Evolutionary conservation across 495 filamentous ascomycete genomes (phyloP).

Genomic region (Friedmanniomyces endolithicus): DNA sequence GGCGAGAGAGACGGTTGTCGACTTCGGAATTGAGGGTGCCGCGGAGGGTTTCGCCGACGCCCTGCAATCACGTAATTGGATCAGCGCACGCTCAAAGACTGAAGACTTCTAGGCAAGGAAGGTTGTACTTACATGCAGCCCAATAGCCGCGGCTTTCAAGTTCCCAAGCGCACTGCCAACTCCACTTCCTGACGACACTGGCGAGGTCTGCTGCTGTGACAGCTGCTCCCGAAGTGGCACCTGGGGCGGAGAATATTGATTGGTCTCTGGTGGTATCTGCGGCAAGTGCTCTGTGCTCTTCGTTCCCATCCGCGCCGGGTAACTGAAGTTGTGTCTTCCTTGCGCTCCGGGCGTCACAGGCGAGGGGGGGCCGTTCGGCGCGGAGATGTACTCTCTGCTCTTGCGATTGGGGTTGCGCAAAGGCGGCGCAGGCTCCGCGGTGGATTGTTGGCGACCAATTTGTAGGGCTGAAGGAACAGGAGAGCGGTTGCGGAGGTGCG

Average conservation of each 20-base stretch:
- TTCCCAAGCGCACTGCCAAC: neutral
- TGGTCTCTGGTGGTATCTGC: neutral
- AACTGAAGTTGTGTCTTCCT: conserved; percentile 9
- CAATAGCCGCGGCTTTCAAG: conserved; percentile 8
- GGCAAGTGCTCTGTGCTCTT: neutral
- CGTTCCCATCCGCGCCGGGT: neutral
- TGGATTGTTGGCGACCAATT: neutral
- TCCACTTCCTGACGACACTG: neutral
- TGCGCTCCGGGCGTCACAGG: neutral
- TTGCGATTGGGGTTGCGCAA: conserved; percentile 1
- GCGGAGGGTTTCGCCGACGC: conserved; percentile 14
- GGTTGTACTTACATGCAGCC: conserved; percentile 3
- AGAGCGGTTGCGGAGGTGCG: neutral
- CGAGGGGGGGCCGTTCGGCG: neutral
- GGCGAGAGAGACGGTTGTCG: neutral
- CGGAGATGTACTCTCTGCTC: neutral
- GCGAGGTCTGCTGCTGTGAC: neutral
- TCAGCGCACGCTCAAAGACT: neutral
- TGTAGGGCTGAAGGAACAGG: neutral
- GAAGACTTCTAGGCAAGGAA: too few relatives aligned
- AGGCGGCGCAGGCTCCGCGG: neutral
- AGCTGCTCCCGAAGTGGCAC: neutral
- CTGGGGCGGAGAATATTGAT: neutral
- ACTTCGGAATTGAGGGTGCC: conserved; percentile 10
- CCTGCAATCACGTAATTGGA: neutral